Evolutionary conservation across 2,329 filamentous ascomycete species (phyloP).

Genomic region (Fusarium proliferatum): DNA sequence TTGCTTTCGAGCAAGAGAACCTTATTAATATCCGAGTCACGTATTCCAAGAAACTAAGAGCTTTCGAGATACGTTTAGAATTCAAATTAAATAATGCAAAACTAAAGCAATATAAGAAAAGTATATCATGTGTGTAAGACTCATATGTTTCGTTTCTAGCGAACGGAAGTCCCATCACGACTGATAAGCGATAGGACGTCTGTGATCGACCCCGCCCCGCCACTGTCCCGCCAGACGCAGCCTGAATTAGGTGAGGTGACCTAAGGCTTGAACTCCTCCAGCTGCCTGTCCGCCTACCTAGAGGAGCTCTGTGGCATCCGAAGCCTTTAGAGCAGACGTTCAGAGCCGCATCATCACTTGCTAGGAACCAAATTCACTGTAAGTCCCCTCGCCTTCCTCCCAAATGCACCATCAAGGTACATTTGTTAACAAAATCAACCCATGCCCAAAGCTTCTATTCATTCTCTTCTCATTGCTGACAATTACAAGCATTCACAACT

Average conservation of each 20-base stretch:
- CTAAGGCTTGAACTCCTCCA: constrained; percentile 19
- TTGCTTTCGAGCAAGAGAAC: background rate
- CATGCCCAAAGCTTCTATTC: background rate
- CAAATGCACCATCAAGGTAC: constrained; percentile 35
- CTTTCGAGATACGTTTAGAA: no score
- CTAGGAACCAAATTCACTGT: constrained; percentile 7
- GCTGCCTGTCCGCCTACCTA: constrained; percentile 17
- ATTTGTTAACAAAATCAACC: background rate
- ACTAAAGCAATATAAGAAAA: background rate
- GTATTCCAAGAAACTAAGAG: background rate
- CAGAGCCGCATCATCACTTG: constrained; percentile 36
- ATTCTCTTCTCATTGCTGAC: constrained; percentile 13
- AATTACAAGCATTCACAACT: constrained; percentile 5
- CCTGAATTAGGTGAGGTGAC: constrained; percentile 2
- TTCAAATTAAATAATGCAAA: background rate
- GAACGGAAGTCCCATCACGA: background rate
- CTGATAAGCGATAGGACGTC: constrained; percentile 5
- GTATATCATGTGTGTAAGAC: background rate
- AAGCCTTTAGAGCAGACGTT: constrained; percentile 12
- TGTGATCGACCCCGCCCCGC: constrained; percentile 5
- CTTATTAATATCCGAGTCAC: background rate
- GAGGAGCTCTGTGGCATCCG: constrained; percentile 23
- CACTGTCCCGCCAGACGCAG: background rate
- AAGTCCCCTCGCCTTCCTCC: background rate
- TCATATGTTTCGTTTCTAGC: background rate